Conservation (phyloP, 2,329 filamentous ascomycete species). For the Parascedosporium putredinis region DNA sequence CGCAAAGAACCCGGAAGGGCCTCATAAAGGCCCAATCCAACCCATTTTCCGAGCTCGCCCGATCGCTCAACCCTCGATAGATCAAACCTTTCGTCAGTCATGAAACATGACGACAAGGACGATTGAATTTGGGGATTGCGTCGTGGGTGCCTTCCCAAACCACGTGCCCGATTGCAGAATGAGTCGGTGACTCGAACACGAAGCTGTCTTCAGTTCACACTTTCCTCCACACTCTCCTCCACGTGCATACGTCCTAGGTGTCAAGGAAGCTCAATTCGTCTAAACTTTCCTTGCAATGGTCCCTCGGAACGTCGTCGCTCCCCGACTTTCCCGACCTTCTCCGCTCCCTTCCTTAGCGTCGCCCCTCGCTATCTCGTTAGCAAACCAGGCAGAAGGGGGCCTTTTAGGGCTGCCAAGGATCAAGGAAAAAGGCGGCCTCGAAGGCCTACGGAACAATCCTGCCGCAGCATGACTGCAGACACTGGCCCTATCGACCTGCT, state of each 20-base stretch:
- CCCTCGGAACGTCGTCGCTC: background rate
- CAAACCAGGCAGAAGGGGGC: background rate
- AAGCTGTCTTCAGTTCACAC: background rate
- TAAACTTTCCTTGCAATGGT: background rate
- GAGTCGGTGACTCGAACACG: too few species aligned
- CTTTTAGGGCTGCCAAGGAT: background rate
- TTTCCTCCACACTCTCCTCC: background rate
- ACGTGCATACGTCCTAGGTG: background rate
- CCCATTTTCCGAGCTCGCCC: too few species aligned
- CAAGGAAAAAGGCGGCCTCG: constrained; percentile 6
- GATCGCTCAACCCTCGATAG: too few species aligned
- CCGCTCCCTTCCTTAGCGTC: background rate
- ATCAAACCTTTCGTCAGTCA: too few species aligned
- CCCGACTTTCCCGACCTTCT: background rate
- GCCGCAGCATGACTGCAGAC: constrained; percentile 7
- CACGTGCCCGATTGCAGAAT: too few species aligned
- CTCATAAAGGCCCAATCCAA: too few species aligned
- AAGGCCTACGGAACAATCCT: constrained; percentile 5
- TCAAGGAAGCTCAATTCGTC: background rate
- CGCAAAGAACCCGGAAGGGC: too few species aligned
- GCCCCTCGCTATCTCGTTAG: background rate
- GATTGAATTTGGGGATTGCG: too few species aligned
- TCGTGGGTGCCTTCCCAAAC: too few species aligned
- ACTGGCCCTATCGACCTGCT: background rate
- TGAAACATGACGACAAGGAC: too few species aligned